Conservation (phyloP, 2,329 filamentous ascomycete genomes). For the Orbilia javanica region DNA sequence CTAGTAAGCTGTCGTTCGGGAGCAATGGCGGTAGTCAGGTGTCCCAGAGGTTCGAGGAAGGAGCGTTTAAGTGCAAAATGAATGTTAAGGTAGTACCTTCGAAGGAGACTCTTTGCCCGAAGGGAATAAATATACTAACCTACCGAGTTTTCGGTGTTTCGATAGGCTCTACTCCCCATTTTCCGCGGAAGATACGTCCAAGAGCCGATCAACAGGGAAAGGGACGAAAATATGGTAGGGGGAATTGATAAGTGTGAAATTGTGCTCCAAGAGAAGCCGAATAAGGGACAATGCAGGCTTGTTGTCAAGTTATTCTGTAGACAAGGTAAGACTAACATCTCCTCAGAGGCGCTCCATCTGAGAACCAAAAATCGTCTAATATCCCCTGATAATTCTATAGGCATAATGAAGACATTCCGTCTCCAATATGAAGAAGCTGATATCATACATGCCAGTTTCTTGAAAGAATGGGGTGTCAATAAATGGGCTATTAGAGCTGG, state of each 20-base stretch:
- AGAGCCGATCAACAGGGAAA: conserved; percentile 67
- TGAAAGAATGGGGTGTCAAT: conserved; percentile 65
- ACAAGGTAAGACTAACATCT: conserved; percentile 64
- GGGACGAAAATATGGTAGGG: conserved; percentile 60
- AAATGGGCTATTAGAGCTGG: conserved; percentile 68
- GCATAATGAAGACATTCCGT: conserved; percentile 70
- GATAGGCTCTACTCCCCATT: conserved; percentile 67
- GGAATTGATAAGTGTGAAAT: conserved; percentile 70
- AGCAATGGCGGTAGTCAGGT: conserved; percentile 44
- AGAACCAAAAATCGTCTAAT: not conserved
- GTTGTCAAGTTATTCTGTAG: conserved; percentile 70
- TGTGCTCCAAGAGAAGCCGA: conserved; percentile 67
- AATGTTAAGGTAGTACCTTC: conserved; percentile 31
- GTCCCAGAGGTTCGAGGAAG: conserved; percentile 31
- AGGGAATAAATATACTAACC: not conserved
- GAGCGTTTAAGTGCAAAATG: conserved; percentile 49
- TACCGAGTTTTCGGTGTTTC: not conserved
- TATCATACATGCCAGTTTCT: conserved; percentile 68
- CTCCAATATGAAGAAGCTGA: conserved; percentile 71
- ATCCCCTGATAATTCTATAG: conserved; percentile 60
- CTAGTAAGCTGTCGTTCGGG: conserved; percentile 38
- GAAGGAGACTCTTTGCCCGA: not conserved
- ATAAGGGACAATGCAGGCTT: conserved; percentile 69
- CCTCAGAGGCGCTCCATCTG: not conserved
- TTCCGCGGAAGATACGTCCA: conserved; percentile 68